Evolutionary conservation across 2,329 filamentous ascomycete genomes (phyloP).

Genomic region (Parastagonospora avenae): DNA sequence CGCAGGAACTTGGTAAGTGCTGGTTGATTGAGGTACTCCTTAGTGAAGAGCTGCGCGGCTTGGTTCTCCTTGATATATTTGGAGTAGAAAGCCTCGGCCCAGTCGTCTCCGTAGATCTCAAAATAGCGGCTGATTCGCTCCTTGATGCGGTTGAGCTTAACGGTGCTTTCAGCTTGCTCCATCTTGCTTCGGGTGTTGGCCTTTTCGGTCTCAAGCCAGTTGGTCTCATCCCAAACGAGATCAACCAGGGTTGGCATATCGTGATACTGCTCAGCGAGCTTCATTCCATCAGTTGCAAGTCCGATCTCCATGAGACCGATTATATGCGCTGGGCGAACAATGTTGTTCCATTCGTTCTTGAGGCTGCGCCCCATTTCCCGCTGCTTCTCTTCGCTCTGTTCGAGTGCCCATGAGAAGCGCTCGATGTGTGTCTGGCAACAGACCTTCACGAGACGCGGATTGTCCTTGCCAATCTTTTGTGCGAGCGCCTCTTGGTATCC

Average conservation of each 20-base stretch:
- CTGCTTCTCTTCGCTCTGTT: constrained; percentile 56
- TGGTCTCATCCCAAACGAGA: constrained; percentile 52
- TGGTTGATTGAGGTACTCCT: constrained; percentile 70
- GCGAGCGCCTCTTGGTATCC: constrained; percentile 40
- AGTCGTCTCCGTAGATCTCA: constrained; percentile 67
- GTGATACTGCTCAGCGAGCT: constrained; percentile 65
- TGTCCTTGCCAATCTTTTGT: constrained; percentile 53
- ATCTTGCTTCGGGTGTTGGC: constrained; percentile 39
- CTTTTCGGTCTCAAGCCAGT: constrained; percentile 45
- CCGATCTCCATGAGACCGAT: constrained; percentile 54
- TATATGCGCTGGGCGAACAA: constrained; percentile 50
- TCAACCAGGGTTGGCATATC: constrained; percentile 68
- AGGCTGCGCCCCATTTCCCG: constrained; percentile 57
- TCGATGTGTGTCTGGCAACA: constrained; percentile 65
- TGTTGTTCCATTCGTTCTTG: constrained; percentile 47
- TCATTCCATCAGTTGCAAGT: constrained; percentile 62
- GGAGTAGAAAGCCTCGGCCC: constrained; percentile 79
- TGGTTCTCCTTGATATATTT: constrained; percentile 67
- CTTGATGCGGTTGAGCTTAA: constrained; percentile 52
- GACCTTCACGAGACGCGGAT: constrained; percentile 60
- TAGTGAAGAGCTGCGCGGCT: constrained; percentile 61
- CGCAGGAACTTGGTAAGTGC: constrained; percentile 81
- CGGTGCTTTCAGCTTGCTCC: constrained; percentile 39
- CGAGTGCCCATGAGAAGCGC: constrained; percentile 62
- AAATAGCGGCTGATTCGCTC: constrained; percentile 60